phyloP scores from a whole-genome alignment of 306 rosid species.

The Fragaria nilgerrensis region DNA sequence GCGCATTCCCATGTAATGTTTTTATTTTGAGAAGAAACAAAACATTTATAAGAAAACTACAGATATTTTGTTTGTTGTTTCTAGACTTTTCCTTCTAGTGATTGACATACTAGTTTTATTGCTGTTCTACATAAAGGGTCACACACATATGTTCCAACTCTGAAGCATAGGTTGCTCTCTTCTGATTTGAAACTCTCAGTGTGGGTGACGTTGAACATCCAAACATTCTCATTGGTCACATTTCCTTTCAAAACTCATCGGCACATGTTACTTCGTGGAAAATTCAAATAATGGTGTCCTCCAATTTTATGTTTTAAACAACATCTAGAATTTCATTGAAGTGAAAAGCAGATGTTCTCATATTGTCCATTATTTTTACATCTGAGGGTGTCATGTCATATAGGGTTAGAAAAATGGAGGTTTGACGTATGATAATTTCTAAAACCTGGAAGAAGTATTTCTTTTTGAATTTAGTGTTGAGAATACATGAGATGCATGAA shows the following conservation, averaged over 20 bases:
- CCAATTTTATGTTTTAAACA: not conserved
- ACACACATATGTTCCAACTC: not conserved
- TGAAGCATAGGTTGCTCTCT: conserved; percentile 1
- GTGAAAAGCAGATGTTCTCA: not conserved
- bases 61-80: not conserved
- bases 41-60: not conserved
- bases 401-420: not conserved
- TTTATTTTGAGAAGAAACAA: not conserved
- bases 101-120: conserved; percentile 4
- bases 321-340: not conserved
- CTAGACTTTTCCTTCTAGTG: not conserved
- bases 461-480: not conserved
- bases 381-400: not conserved
- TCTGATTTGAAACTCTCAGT: not conserved
- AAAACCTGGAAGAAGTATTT: not conserved
- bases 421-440: not conserved
- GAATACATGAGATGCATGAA: conserved; percentile 9
- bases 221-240: not conserved
- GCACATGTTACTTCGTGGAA: not conserved
- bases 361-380: not conserved
- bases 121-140: not conserved
- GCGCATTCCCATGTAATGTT: too few relatives aligned
- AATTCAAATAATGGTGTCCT: not conserved
- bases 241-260: not conserved
- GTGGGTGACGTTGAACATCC: not conserved